Conservation (phyloP, 2,329 filamentous ascomycete genomes). For the Aureobasidium namibiae region DNA sequence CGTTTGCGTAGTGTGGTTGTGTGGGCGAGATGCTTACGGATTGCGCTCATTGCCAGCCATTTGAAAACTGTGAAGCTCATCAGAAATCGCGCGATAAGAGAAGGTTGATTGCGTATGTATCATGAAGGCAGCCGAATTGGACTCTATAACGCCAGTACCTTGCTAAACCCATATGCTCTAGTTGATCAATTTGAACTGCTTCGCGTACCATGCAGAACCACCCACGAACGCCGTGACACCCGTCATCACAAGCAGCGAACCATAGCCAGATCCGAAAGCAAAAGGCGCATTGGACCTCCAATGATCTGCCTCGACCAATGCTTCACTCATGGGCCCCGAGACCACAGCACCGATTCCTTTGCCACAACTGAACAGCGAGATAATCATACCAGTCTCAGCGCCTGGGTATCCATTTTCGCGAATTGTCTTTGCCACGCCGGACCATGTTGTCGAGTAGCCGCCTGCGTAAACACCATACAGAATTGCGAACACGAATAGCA, state of each 20-base stretch:
- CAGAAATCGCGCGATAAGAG: neutral
- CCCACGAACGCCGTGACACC: slow-evolving; percentile 31
- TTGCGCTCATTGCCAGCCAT: no score
- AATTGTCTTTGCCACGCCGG: slow-evolving; percentile 20
- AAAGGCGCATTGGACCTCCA: slow-evolving; percentile 29
- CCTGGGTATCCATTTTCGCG: slow-evolving; percentile 14
- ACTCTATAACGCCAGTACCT: no score
- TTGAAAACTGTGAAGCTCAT: no score
- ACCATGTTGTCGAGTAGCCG: slow-evolving; percentile 30
- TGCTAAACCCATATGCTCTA: neutral
- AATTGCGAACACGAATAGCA: slow-evolving; percentile 36
- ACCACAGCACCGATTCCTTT: slow-evolving; percentile 45
- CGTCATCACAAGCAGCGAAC: slow-evolving; percentile 34
- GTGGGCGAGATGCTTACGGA: no score
- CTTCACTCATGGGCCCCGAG: slow-evolving; percentile 44
- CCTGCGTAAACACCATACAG: slow-evolving; percentile 36
- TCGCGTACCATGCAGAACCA: slow-evolving; percentile 19
- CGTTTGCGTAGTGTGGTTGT: no score
- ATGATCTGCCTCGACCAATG: slow-evolving; percentile 29
- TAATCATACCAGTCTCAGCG: slow-evolving; percentile 41
- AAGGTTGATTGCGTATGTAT: neutral
- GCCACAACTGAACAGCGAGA: slow-evolving; percentile 40
- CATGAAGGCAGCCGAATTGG: neutral
- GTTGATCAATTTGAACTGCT: slow-evolving; percentile 16
- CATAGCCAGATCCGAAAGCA: slow-evolving; percentile 37